Evolutionary conservation across 768 basidiomycete genomes (phyloP).

Genomic region (Strobilomyces confusus): DNA sequence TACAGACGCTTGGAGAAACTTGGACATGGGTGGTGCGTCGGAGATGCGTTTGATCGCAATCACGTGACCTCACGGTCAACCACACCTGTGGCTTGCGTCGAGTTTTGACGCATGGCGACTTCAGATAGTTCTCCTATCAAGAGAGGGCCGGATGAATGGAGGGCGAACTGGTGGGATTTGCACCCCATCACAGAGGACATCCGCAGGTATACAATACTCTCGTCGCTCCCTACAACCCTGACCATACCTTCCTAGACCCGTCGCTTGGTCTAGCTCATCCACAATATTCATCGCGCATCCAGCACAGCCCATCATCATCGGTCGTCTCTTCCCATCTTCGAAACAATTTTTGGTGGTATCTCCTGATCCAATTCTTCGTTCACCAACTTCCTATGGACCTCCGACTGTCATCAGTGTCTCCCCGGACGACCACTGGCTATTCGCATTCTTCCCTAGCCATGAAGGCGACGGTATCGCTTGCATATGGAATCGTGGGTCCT

Average conservation of each 20-base stretch:
- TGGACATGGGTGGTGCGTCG: constrained; percentile 22
- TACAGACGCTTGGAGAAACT: constrained; percentile 41
- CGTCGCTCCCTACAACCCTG: background rate
- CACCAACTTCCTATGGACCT: constrained; percentile 51
- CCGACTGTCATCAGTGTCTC: constrained; percentile 60
- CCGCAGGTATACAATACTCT: constrained; percentile 38
- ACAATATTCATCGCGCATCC: constrained; percentile 68
- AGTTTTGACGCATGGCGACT: constrained; percentile 19
- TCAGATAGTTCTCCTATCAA: constrained; percentile 41
- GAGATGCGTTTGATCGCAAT: background rate
- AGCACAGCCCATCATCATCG: constrained; percentile 54
- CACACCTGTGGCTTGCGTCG: too few relatives aligned
- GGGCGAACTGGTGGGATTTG: constrained; percentile 72
- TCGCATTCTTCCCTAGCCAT: constrained; percentile 68
- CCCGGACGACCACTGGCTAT: constrained; percentile 59
- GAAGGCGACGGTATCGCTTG: constrained; percentile 57
- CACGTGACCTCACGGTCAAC: constrained; percentile 2
- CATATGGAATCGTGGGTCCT: constrained; percentile 57
- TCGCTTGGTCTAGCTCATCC: constrained; percentile 68
- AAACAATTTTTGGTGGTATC: constrained; percentile 59
- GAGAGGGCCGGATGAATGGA: constrained; percentile 58
- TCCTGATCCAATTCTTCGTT: constrained; percentile 45
- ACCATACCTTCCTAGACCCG: constrained; percentile 42
- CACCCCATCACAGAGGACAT: constrained; percentile 56
- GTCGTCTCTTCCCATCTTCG: constrained; percentile 65